Base-by-base conservation (phyloP, 2,329 filamentous ascomycete species). In the Shiraia sp. region DNA sequence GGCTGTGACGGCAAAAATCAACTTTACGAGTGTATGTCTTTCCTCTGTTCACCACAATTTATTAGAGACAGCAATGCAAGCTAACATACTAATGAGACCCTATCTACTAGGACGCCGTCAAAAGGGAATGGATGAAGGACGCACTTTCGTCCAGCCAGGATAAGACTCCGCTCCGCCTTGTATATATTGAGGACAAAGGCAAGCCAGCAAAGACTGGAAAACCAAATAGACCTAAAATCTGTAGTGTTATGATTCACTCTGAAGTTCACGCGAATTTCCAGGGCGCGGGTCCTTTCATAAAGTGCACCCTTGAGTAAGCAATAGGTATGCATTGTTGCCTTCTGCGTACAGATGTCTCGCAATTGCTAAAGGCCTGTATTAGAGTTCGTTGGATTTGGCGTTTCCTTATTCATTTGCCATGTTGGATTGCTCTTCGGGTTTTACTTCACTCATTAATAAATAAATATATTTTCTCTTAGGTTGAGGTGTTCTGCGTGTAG, bases 11-110 rank as follows among this genome's bases (percentile, higher is more conserved):
- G 26, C 6, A 27, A 27, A 17, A 36, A 25, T 12, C 22, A 25
- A 14, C 32, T 36, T 25, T 36, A 27, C 22, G 32, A 36, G 24
- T 36, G 30, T 32, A 32, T 19, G 30, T 32, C 30, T 10, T 32
- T 32, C 16, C 30, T 32, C 30, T n/a, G 16, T 22, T 17, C 14
- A 19, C 30, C n/a, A n/a, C n/a, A n/a, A n/a, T n/a, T n/a, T n/a
- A n/a, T n/a, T n/a, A n/a, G n/a, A 19, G 30, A 32, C 15, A 32
- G 30, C 13, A 32, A 32, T 22, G 30, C 30, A 32, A 10, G 30
- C 16, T 32, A 10, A 32, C 3, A 16, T 32, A 10, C 17, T 6
- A 10, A 22, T 17, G n/a, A 32, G 30, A 36, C 12, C 32, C 32
- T 10, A 27, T 36, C 32, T 36, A n/a, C 24, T 36, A 23, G 32